These are phyloP conservation scores for Tetracladium marchalianum DNA, from an alignment of 495 filamentous ascomycete species.

Conservation along the genomic window DNA sequence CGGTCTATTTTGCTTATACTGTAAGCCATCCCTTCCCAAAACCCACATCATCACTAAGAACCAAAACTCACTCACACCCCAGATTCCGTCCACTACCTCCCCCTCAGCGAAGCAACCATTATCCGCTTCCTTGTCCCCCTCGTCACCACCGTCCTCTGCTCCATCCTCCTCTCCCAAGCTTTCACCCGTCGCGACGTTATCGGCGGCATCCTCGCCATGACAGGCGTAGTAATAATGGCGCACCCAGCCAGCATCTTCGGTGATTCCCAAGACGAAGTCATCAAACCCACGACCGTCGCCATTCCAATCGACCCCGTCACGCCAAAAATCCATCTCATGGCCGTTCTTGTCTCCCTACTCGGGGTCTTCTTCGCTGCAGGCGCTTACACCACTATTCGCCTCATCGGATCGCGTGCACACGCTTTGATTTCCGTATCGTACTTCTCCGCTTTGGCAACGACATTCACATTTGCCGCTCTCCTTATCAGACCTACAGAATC, in stretches of 20 bases:
- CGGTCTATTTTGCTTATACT: slow-evolving; percentile 68
- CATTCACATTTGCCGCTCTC: slow-evolving; percentile 36
- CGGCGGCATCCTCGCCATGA: slow-evolving; percentile 57
- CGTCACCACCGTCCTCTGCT: slow-evolving; percentile 66
- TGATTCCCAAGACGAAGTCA: slow-evolving; percentile 12
- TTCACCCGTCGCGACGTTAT: slow-evolving; percentile 61
- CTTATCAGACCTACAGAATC: slow-evolving; percentile 16
- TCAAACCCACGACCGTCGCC: slow-evolving; percentile 15
- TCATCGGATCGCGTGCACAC: slow-evolving; percentile 70
- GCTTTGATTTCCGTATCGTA: slow-evolving; percentile 73
- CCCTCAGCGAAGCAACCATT: slow-evolving; percentile 71
- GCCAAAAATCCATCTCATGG: slow-evolving; percentile 52
- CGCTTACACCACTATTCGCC: slow-evolving; percentile 65
- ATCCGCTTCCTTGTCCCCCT: slow-evolving; percentile 72
- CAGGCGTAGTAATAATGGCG: slow-evolving; percentile 70
- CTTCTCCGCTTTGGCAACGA: slow-evolving; percentile 54
- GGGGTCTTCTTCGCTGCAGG: slow-evolving; percentile 63
- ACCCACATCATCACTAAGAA: neutral
- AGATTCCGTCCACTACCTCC: slow-evolving; percentile 70
- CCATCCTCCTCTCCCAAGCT: slow-evolving; percentile 48
- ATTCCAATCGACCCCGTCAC: slow-evolving; percentile 22
- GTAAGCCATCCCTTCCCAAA: slow-evolving; percentile 25
- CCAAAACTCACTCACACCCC: neutral
- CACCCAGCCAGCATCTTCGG: slow-evolving; percentile 48
- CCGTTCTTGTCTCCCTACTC: slow-evolving; percentile 54